Base-by-base conservation (phyloP, 176 grass and related monocot genomes). In the Microstegium vimineum region DNA sequence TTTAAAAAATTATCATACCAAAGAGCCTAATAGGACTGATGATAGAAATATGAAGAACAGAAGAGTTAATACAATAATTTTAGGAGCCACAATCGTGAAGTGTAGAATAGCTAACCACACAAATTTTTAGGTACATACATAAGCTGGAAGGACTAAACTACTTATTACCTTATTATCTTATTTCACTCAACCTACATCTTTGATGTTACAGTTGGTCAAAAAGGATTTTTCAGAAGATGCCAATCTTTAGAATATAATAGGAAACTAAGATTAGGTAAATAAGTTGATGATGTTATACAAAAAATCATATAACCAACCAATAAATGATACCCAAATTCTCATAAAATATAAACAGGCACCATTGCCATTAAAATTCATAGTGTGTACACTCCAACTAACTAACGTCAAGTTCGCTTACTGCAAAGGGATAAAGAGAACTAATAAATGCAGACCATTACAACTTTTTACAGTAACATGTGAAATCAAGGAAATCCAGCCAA, bases 131-230 rank as follows among this genome's bases (percentile, higher is more conserved):
- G 38, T 34, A 63, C 18, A 73, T 6, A 36, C 12, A 35, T 63
- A 69, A 66, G 64, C 35, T 65, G 36, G 69, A 42, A 83, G 20
- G 69, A 37, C 45, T 60, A 79, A 74, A 79, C 7, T 67, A 57
- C 23, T 37, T 35, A 15, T 43, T 73, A 54, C 15, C 32, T 82
- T 41, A 64, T 34, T 64, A 37, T 8, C 15, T 71, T 45, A 11
- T 83, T 10, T 82, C 73, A 71, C 1, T 49, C 31, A 38, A 37
- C 28, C 41, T 57, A 40, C 26, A 54, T 66, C 34, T 57, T 34
- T 46, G 36, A 68, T 74, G 23, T 25, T 51, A 79, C 25, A 35
- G 16, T 30, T 36, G 27, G n/a, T n/a, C n/a, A n/a, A n/a, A 89
- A 67, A 46, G 3, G 17, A 65, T 23, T 66, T 10, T 18, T 76